Evolutionary conservation across 1,284 basidiomycete genomes (phyloP).

Genomic region (Hymenochaete sp.): DNA sequence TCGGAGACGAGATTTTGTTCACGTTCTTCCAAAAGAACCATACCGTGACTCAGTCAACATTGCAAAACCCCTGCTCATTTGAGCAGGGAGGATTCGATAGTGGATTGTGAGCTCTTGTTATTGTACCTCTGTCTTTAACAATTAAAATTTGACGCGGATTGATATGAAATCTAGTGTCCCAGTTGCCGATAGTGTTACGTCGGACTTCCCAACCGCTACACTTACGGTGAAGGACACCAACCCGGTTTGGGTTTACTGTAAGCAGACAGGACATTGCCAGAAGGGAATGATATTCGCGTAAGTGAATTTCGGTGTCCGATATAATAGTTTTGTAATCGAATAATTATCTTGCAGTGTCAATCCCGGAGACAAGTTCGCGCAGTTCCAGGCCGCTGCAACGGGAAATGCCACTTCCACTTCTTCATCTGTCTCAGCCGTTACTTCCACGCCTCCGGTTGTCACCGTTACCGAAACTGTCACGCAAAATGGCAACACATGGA

Average conservation of each 20-base stretch:
- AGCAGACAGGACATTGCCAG: conserved; percentile 37
- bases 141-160: neutral
- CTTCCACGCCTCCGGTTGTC: conserved; percentile 12
- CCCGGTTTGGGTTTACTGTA: conserved; percentile 54
- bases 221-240: conserved; percentile 36
- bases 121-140: neutral
- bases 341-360: conserved; percentile 32
- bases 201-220: conserved; percentile 37
- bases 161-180: conserved; percentile 33
- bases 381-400: conserved; percentile 43
- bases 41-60: conserved; percentile 51
- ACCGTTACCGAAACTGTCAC: conserved; percentile 16
- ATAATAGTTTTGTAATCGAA: neutral
- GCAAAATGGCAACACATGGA: conserved; percentile 13
- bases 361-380: conserved; percentile 41
- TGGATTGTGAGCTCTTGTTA: conserved; percentile 39
- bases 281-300: conserved; percentile 55
- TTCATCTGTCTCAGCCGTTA: conserved; percentile 18
- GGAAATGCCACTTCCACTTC: conserved; percentile 14
- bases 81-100: conserved; percentile 43
- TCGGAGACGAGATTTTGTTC: conserved; percentile 44
- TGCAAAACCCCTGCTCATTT: conserved; percentile 40
- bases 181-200: conserved; percentile 37
- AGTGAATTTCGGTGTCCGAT: neutral
- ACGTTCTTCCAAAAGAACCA: conserved; percentile 55